Evolutionary conservation across 257 asterid genomes (phyloP), one percentile per base, ranked within the genome.

Genomic region (Agastache rugosa): DNA sequence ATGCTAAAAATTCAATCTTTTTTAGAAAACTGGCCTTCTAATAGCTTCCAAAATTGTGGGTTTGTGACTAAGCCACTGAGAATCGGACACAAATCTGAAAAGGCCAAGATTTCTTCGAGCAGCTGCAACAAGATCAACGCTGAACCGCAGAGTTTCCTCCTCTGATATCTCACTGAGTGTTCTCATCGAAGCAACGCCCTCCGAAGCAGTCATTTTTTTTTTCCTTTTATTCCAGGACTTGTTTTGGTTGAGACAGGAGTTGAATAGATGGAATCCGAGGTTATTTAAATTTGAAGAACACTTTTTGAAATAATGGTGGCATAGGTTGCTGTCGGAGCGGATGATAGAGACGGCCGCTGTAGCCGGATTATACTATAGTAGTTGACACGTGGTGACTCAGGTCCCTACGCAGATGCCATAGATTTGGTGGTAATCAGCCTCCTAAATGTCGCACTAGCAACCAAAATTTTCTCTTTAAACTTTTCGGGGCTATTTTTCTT

Each of bases 101-200:
- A 93, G 86, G 47, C 77, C 81, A 58, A 93, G 84, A 74, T 87
- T 90, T 74, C 87, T 84, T 65, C 92, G 83, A 3, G 97, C 87
- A 62, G 97, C 95, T 66, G 98, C 82, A 1, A 90, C 97, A 77
- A 93, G 98, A 88, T 93, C 96, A 16, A 93, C 62, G 70, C 85
- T 71, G 75, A 90, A 62, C 0, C 83, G 77, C 63, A 85, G 72
- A 0, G 90, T 78, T 67, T 78, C 91, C n/a, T 81, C 85, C 61
- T 87, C 91, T 0, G 91, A 79, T 29, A 89, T 75, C 75, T 84
- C 91, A 60, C 92, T 81, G 6, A 84, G 82, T 83, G 90, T 86
- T 81, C 88, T 84, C 68, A 65, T 63, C 17, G 87, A 86, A 37
- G 87, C 62, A 63, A 50, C 58, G 63, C 50, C 83, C 48, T 79